Base-by-base conservation (phyloP, 768 basidiomycete genomes). In the Suillus hirtellus region DNA sequence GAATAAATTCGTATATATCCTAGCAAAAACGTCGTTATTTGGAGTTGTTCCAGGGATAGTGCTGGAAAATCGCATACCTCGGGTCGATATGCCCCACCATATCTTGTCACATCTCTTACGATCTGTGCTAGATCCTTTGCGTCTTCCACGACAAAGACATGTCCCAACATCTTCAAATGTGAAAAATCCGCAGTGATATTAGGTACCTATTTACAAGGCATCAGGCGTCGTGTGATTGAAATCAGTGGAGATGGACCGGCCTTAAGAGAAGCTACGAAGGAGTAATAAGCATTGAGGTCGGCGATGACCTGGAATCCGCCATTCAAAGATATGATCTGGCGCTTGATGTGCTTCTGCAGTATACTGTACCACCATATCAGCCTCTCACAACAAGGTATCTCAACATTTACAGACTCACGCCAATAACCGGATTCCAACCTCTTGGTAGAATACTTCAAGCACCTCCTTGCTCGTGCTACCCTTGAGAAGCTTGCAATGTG, bases 301-400 rank as follows among this genome's bases (percentile, higher is more conserved):
- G 96, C 91, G 66, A 99, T 98, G 64, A 98, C 89, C 67, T 95
- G 93, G 76, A 99, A 96, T 0, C 96, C 96, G 17, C 97, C 97
- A 61, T 80, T 86, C 42, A 97, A 82, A 1, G 96, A 98, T 56
- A 99, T 95, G 70, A 99, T 99, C 73, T 98, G 95, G 1, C 95
- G 85, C 73, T 99, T 99, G 74, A 99, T 89, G 69, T 98, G 96
- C 69, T 96, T 95, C 72, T 98, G 95, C 38, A 99, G 74, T 70
- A 99, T 96, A 19, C 96, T 96, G 65, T 1, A 53, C 59, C 17
- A 3, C 27, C 37, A 60, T 31, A 52, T 40, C 40, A 27, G 46
- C 38, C 38, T 49, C 37, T 27, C 44, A 43, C 15, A 35, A 35
- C 14, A 52, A 11, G 19, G 38, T 24, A 9, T 66, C 67, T 42